Base-by-base conservation (phyloP, 805 yeast genomes). In the Myxozyma sirexii region DNA sequence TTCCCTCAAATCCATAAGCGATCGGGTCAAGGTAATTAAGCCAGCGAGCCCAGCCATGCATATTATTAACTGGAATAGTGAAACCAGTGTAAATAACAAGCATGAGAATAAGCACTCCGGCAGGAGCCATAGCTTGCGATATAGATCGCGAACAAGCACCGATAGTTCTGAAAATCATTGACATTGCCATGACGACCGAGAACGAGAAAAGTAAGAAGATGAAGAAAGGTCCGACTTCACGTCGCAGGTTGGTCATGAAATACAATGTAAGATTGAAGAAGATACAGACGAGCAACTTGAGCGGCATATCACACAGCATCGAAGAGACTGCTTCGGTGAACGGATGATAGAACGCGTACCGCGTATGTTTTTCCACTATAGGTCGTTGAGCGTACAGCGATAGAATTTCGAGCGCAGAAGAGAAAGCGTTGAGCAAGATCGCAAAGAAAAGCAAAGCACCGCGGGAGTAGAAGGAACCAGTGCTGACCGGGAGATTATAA, bases 301-400 rank as follows among this genome's bases (percentile, higher is more conserved):
- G 77, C 2, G 93, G 92, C 60, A 88, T 71, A 52, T 83, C 86
- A 2, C 88, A 79, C 3, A 86, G 60, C 47, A 84, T 76, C 4
- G 83, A 76, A 0, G 90, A 85, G 3, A 88, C 66, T 0, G 90
- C 87, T 68, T 87, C 93, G 2, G 89, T 84, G 13, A 90, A 80
- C 2, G 92, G 91, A 59, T 84, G 84, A 70, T 86, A 89, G 59
- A 88, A 79, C 0, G 90, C 84, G 67, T 85, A 88, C 50, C 80
- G 79, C 68, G 85, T 84, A 70, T 88, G 96, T 69, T 88, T 88
- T 66, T 82, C 84, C 45, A 83, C 81, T 62, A 84, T 79, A n/a
- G 84, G 80, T 68, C 88, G 78, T 38, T 80, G 79, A 58, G 77
- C 82, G 64, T 72, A 80, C 33, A 78, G 68, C 12, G 75, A 60